These are phyloP conservation scores for Coemansia sp. DNA, from an alignment of 371 early-diverging fungal genomes.

Conservation along the genomic window DNA sequence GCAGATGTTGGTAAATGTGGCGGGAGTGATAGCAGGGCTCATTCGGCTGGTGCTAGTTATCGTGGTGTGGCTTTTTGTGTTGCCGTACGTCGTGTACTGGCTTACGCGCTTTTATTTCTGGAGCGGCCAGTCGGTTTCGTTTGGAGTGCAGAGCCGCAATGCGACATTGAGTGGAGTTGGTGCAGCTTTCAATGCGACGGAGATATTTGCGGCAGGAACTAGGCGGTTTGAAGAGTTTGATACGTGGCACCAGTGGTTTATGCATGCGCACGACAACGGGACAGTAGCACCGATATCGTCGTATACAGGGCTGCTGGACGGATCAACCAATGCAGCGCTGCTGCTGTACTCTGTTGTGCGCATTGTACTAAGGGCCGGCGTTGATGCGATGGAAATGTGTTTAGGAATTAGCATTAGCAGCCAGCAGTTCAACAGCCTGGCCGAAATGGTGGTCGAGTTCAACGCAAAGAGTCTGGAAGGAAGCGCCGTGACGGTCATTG, in stretches of 20 bases:
- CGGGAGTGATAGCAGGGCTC: slow-evolving; percentile 28
- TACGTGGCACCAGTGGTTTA: slow-evolving; percentile 43
- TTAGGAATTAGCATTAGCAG: slow-evolving; percentile 21
- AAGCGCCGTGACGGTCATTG: slow-evolving; percentile 72
- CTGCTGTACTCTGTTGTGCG: slow-evolving; percentile 24
- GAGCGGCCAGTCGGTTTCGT: slow-evolving; percentile 57
- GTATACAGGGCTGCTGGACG: slow-evolving; percentile 42
- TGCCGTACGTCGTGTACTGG: slow-evolving; percentile 83
- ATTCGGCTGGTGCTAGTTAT: slow-evolving; percentile 61
- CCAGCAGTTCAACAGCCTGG: slow-evolving; percentile 14
- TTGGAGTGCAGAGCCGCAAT: not conserved
- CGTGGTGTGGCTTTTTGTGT: slow-evolving; percentile 75
- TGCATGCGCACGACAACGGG: slow-evolving; percentile 8
- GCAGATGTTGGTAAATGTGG: slow-evolving; percentile 54
- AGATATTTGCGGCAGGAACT: not conserved
- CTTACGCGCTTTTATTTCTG: slow-evolving; percentile 78
- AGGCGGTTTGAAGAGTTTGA: slow-evolving; percentile 35
- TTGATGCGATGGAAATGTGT: not conserved
- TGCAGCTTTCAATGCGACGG: not conserved
- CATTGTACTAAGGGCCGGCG: slow-evolving; percentile 11
- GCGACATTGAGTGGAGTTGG: not conserved
- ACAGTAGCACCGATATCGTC: slow-evolving; percentile 28
- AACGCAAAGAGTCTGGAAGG: slow-evolving; percentile 85
- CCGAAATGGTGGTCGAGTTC: slow-evolving; percentile 51
- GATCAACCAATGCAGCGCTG: slow-evolving; percentile 29